Evolutionary conservation across 352 stramenopile species (phyloP), one percentile per base, ranked within the genome.

Genomic region (Pythium apleroticum): DNA sequence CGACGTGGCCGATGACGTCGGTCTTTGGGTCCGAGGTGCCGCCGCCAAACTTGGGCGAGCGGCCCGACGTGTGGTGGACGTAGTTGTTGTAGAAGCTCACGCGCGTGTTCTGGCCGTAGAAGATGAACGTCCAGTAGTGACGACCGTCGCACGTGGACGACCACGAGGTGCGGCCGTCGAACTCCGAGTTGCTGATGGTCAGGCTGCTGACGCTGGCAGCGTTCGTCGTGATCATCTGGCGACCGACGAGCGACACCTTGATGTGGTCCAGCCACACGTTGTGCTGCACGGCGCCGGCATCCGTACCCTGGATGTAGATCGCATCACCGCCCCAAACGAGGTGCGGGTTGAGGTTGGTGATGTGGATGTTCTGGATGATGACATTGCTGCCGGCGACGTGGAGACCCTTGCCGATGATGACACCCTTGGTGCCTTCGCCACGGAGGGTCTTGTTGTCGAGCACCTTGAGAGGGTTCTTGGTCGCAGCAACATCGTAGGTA

Each of bases 351-450:
- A 88, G 52, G 43, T 88, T 61, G 15, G 66, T 81, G 62, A 88
- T 80, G 65, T 84, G 65, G 48, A 88, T 69, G 57, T 88, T 86
- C 64, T 86, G 77, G 12, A 86, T 39, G 56, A 88, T 84, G 25
- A 84, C 72, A 60, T 85, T 86, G 58, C 57, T 49, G 25, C 75
- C 76, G 3, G 15, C 22, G 55, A 85, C 68, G 31, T 37, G 52
- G 15, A 85, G 20, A 0, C 78, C 78, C 49, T 84, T 84, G 52
- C 77, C 76, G 59, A 69, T 62, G 48, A 84, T 68, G 45, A 80
- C 68, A 4, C 72, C 77, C 4, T 54, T 67, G 12, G 27, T 70
- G 15, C 71, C 73, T n/a, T 77, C 68, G 7, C 75, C 75, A 53
- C 75, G 72, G 4, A 83, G 48, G 3, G 75, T 83, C 65, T 83